Base-by-base conservation (phyloP, 352 stramenopile genomes). In the Globisporangium emineosum region DNA sequence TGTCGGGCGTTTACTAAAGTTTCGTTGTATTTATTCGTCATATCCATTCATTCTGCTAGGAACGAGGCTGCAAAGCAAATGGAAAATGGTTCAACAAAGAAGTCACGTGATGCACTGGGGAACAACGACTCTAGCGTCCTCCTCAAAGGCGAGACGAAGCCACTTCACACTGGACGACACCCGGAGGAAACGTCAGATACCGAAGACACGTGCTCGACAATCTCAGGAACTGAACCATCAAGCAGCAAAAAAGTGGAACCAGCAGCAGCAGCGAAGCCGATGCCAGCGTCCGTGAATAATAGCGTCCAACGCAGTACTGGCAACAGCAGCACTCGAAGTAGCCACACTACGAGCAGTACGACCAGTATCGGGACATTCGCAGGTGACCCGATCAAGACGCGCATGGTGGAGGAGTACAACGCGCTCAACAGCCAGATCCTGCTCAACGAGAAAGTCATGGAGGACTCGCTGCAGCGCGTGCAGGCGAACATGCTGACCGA, bases 401-500 rank as follows among this genome's bases (percentile, higher is more conserved):
- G 32, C 8, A 57, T 78, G 43, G 54, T 57, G 21, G 63, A 72
- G 23, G 57, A 66, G 13, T 82, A 82, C 64, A 72, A 66, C 27
- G 54, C 73, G 50, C 62, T 77, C 40, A 81, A 81, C 49, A 62
- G 79, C 27, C 62, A 76, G 57, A 77, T 72, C 43, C 63, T 75
- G 53, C 63, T 80, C 37, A 83, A 86, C 60, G 70, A 85, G 62
- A 70, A 57, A 21, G 71, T 66, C 0, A 55, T 83, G 37, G 67
- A 72, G 40, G 65, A 73, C 47, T 64, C 60, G 67, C 37, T 73
- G 15, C 35, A 29, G 61, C 65, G 69, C 45, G 59, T 80, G 21
- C 62, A 71, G 25, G 33, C 57, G 49, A 69, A 53, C 15, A 59
- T 73, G 21, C 52, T 73, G 2, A 68, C 66, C n/a, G 71, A 77